Evolutionary conservation across 2,329 filamentous ascomycete genomes (phyloP), one percentile per base, ranked within the genome.

Genomic region (Colletotrichum tanaceti): DNA sequence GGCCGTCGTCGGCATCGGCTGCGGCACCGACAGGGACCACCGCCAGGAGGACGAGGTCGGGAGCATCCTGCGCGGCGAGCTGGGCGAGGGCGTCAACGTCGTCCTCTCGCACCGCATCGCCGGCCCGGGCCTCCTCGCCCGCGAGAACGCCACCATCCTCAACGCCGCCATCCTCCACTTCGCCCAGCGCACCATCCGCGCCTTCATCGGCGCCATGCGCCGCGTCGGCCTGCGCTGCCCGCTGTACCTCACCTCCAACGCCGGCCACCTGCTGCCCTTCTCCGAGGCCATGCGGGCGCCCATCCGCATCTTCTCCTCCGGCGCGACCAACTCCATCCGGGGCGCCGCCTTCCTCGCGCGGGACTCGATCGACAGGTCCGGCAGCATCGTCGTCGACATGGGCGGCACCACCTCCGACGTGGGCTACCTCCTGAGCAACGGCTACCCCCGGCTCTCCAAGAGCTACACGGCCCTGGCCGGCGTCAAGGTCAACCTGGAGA

Each of bases 1-100:
- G 2, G 87, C 88, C 0, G 77, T 90, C 5, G 83, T 85, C 5
- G 87, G 87, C 2, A 82, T 89, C 10, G 89, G 87, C 75, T 86
- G 84, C 10, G 86, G 87, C 0, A 85, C 89, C 28, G 87, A 90
- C 73, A 82, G 84, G 11, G 71, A 80, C 4, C 83, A 83, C 72
- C 76, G 75, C 49, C 87, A 89, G 73, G 87, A 89, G 75, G 78
- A 84, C 46, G 75, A 79, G 4, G 85, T 84, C 4, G 79, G 80
- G 3, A 77, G 79, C 3, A 84, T 88, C 49, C 76, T 88, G 20
- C 77, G 79, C 32, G 76, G 79, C 7, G 83, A 84, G 71, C 74
- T 86, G 3, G 71, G 65, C 35, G 64, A 72, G 2, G 68, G 76
- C 60, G 72, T 77, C 43, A 68, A 71, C 47, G 46, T 73, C 10